Conservation (phyloP, 768 basidiomycete species). For the Leccinellum albellum region DNA sequence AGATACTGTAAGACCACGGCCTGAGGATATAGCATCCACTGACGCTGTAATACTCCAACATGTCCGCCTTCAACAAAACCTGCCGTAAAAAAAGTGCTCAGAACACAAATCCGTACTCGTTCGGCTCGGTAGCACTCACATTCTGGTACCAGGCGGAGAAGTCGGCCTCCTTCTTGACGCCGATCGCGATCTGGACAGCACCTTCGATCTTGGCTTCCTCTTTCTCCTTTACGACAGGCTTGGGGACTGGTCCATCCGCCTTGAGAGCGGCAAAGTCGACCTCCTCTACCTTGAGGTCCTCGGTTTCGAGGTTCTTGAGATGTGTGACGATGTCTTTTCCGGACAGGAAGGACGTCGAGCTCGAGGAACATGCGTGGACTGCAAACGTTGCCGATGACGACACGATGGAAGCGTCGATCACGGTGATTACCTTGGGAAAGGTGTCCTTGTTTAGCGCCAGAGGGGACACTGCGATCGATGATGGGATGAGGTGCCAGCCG, state of each 20-base stretch:
- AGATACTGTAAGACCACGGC: constrained; percentile 96
- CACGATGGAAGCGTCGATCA: constrained; percentile 79
- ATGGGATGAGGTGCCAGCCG: neutral
- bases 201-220: constrained; percentile 82
- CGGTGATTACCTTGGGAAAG: constrained; percentile 68
- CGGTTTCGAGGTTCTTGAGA: constrained; percentile 66
- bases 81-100: constrained; percentile 31
- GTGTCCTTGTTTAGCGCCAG: constrained; percentile 63
- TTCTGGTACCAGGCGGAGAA: constrained; percentile 94
- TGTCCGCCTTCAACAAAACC: constrained; percentile 97
- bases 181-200: constrained; percentile 88
- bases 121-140: constrained; percentile 41
- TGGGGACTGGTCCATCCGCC: constrained; percentile 37
- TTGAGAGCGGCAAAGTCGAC: constrained; percentile 70
- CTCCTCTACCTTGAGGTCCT: constrained; percentile 60
- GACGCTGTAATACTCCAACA: constrained; percentile 99
- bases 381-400: constrained; percentile 62
- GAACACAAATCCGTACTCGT: constrained; percentile 1
- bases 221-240: constrained; percentile 51
- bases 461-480: constrained; percentile 61
- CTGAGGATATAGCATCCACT: constrained; percentile 98
- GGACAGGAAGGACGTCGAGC: constrained; percentile 70
- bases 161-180: constrained; percentile 93
- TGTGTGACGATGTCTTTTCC: constrained; percentile 74
- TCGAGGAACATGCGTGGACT: constrained; percentile 69